Evolutionary conservation across 1,284 basidiomycete species (phyloP).

Genomic region (Takashimella koratensis): DNA sequence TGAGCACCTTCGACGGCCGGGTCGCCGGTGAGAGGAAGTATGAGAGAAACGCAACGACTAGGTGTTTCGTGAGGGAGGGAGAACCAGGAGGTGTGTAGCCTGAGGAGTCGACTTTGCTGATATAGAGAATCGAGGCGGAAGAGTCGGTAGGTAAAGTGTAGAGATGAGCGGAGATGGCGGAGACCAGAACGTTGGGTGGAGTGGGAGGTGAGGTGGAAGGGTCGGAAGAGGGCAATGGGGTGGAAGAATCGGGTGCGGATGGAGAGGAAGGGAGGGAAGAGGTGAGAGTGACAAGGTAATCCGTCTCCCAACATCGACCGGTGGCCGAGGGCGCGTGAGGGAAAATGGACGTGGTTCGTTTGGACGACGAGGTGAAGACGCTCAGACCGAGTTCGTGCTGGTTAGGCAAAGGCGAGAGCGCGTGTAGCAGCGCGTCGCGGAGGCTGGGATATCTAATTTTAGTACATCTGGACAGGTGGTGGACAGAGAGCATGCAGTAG

Average conservation of each 20-base stretch:
- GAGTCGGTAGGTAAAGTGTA: constrained; percentile 58
- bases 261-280: not conserved
- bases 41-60: constrained; percentile 64
- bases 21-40: constrained; percentile 68
- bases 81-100: constrained; percentile 59
- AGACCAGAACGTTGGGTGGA: constrained; percentile 53
- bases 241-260: no score
- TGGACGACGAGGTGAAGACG: constrained; percentile 67
- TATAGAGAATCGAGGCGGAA: constrained; percentile 66
- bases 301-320: constrained; percentile 53
- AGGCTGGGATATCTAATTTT: constrained; percentile 52
- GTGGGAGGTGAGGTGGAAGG: not conserved
- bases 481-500: no score
- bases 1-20: constrained; percentile 58
- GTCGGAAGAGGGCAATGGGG: no score
- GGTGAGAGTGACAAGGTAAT: constrained; percentile 52
- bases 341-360: constrained; percentile 62
- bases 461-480: no score
- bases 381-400: constrained; percentile 67
- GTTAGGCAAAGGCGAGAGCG: constrained; percentile 52
- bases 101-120: constrained; percentile 91
- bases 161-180: constrained; percentile 75
- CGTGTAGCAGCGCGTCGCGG: constrained; percentile 61
- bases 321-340: constrained; percentile 60
- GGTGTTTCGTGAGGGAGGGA: constrained; percentile 61